A percentile compares a stretch with the other conserved stretches of the same genome.
Conservation (phyloP, 345 rosid genomes). For the Corchorus capsularis region DNA sequence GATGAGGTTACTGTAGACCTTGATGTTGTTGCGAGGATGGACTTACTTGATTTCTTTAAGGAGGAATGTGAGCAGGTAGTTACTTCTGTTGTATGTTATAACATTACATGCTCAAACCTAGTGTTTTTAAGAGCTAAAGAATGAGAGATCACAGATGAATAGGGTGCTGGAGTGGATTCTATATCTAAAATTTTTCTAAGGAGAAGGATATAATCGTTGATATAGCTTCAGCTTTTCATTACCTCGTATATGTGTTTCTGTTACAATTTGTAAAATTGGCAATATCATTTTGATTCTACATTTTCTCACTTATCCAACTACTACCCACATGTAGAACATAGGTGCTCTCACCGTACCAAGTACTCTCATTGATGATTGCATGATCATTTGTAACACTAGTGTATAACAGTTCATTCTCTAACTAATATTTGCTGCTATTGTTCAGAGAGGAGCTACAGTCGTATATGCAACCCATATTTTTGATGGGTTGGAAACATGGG, state of each 20-base stretch:
- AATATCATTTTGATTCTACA: not conserved
- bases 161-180: not conserved
- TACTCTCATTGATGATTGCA: not conserved
- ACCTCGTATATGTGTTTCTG: not conserved
- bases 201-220: not conserved
- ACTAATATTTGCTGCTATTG: not conserved
- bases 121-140: not conserved
- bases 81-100: constrained; percentile 6
- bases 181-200: not conserved
- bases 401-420: not conserved
- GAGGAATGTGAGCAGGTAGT: constrained; percentile 89
- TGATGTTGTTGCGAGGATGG: constrained; percentile 93
- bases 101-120: not conserved
- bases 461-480: constrained; percentile 93
- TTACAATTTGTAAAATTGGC: not conserved
- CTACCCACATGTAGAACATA: not conserved
- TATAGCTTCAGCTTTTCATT: not conserved
- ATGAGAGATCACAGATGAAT: not conserved
- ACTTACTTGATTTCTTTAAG: constrained; percentile 84
- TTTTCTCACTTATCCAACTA: not conserved
- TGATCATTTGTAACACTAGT: not conserved
- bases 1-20: constrained; percentile 97
- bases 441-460: constrained; percentile 83
- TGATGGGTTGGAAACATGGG: constrained; percentile 93
- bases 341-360: not conserved